Evolutionary conservation across 768 basidiomycete species (phyloP), one percentile per base, ranked within the genome.

Genomic region (Kockovaella imperatae): DNA sequence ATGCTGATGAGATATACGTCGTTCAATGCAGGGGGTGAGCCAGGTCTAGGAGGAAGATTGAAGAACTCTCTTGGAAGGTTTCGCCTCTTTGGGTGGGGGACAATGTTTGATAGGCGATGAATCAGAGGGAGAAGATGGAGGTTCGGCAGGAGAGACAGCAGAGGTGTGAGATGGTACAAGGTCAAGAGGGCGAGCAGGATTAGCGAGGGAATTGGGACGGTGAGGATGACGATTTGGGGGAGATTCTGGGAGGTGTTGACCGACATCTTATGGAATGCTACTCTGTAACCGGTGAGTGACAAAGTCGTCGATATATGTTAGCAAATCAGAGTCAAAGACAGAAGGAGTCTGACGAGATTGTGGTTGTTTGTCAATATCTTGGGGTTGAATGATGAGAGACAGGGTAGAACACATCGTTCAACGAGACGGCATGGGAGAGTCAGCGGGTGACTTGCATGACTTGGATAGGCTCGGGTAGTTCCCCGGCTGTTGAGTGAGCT

Each of bases 51-150:
- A 24, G 64, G 61, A 11, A 67, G 52, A 39, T 60, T 60, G 57
- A 67, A 67, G 57, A 63, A 63, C 42, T 63, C 59, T 42, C 64
- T 44, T 17, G 64, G 64, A 15, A 67, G 54, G 31, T 67, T 66
- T 14, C 48, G 48, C 38, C 42, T 31, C 5, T 35, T 45, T 17
- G 60, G 64, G 36, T 54, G 53, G 11, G 64, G 64, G 21, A 67
- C 61, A 42, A 63, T 45, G 26, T 38, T 47, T 5, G 56, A 50
- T 39, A 59, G 38, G 17, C 42, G 42, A 17, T 52, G 43, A 8
- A 56, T 18, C 4, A 40, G 20, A 8, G 55, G 50, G 17, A 49
- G 48, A n/a, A 50, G 51, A 20, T 42, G 40, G 24, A 42, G 24
- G 20, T 47, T 44, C 1, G 41, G 41, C 13, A 61, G 45, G 17